Conservation (phyloP, 495 filamentous ascomycete species). For the Hypomontagnella submonticulosa region DNA sequence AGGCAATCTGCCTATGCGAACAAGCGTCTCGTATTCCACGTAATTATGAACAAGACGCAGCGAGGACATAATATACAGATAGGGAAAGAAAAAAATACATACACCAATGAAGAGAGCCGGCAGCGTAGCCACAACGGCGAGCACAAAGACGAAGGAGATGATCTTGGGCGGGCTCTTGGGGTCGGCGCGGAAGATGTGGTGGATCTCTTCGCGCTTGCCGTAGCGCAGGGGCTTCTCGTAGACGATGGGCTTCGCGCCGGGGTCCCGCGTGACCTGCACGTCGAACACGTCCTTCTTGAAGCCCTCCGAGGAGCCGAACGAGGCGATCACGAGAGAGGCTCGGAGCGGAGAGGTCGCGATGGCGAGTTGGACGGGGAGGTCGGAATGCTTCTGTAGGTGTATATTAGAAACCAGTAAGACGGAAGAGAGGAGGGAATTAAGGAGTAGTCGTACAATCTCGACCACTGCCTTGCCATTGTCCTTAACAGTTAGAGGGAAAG, state of each 20-base stretch:
- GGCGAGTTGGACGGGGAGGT: constrained; percentile 87
- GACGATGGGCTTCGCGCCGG: constrained; percentile 67
- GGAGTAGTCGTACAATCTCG: constrained; percentile 72
- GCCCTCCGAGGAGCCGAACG: constrained; percentile 79
- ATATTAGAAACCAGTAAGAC: constrained; percentile 12
- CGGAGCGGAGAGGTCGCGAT: constrained; percentile 70
- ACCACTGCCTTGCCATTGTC: constrained; percentile 86
- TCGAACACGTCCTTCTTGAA: constrained; percentile 76
- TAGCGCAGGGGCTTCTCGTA: constrained; percentile 78
- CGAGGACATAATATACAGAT: neutral
- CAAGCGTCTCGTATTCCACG: neutral
- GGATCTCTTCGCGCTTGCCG: constrained; percentile 83
- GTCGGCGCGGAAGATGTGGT: constrained; percentile 88
- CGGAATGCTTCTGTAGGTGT: constrained; percentile 79
- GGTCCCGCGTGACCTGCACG: constrained; percentile 65
- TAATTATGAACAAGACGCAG: neutral
- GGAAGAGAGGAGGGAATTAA: neutral
- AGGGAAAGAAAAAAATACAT: constrained; percentile 50
- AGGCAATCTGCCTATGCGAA: neutral
- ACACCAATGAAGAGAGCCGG: constrained; percentile 77
- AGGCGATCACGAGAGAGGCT: constrained; percentile 84
- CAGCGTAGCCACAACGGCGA: constrained; percentile 74
- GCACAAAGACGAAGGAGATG: constrained; percentile 80
- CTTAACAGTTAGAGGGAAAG: constrained; percentile 85
- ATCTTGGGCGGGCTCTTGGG: constrained; percentile 84